Base-by-base conservation (phyloP, 2,329 filamentous ascomycete genomes). In the Ilyonectria mors-panacis region DNA sequence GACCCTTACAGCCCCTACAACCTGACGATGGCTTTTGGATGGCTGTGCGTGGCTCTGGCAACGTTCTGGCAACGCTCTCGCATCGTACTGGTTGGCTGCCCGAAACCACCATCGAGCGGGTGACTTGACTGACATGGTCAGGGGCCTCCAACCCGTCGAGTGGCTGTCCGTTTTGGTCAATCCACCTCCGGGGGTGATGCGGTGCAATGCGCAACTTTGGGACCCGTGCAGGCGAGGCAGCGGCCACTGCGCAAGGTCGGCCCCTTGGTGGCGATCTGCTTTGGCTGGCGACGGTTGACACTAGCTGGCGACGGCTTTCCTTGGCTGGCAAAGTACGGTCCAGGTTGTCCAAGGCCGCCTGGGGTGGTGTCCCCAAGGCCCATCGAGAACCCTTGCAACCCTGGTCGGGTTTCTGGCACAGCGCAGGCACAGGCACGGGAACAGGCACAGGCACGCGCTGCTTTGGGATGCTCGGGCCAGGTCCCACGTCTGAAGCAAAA, bases 251-350 rank as follows among this genome's bases (percentile, higher is more conserved):
- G 51, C 57, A 65, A 54, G 63, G 56, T 48, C 62, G 42, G 42
- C 50, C 44, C 50, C 57, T 60, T 56, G 63, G 63, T 61, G 63
- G 50, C 51, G 50, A 65, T 61, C 57, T 65, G 28, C 23, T 35
- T 47, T 50, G 60, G 45, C 37, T 42, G 54, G 45, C 37, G 48
- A 30, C 17, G 28, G 30, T 51, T 51, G 48, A n/a, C n/a, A 21
- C 28, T 17, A 35, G 17, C 10, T n/a, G 30, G 39, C 53, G 33
- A 44, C 51, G 59, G 60, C 60, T 57, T 48, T 44, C 53, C 50
- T 21, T 58, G 61, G 55, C 30, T 54, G 55, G 61, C 60, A 53
- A 50, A 53, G 48, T 53, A 28, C 28, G 48, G 48, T 33, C 28
- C 48, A 13, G 30, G 10, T 21, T 53, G 50, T n/a, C 39, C 39